Percentiles rank a stretch among this genome's conserved stretches.
Conservation (phyloP, 768 basidiomycete species). For the Tulasnella sp. region DNA sequence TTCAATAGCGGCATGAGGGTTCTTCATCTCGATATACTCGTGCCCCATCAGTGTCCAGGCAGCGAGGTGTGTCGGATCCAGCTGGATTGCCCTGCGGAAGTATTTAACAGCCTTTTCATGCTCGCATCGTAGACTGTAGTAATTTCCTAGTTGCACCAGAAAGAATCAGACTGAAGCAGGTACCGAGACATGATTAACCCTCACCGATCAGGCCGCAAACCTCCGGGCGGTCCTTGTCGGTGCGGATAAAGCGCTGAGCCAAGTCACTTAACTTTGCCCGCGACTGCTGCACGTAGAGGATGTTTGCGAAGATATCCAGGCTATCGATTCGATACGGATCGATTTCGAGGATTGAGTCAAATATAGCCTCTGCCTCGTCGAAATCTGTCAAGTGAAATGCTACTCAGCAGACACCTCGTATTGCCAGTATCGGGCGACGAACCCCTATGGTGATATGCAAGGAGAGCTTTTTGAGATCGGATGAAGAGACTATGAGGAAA, state of each 20-base stretch:
- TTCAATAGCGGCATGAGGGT: slow-evolving; percentile 97
- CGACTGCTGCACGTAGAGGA: slow-evolving; percentile 92
- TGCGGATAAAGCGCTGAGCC: slow-evolving; percentile 82
- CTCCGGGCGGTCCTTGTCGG: slow-evolving; percentile 93
- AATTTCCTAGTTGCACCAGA: slow-evolving; percentile 65
- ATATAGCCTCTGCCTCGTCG: slow-evolving; percentile 75
- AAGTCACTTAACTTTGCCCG: slow-evolving; percentile 81
- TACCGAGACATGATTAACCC: slow-evolving; percentile 33
- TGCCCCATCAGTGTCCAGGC: slow-evolving; percentile 99
- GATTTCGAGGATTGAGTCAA: slow-evolving; percentile 70
- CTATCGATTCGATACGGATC: slow-evolving; percentile 92
- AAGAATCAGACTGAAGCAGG: background rate
- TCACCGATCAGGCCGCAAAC: slow-evolving; percentile 92
- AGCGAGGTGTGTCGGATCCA: slow-evolving; percentile 90
- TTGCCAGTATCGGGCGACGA: slow-evolving; percentile 33
- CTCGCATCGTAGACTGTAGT: slow-evolving; percentile 88
- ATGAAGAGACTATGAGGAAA: slow-evolving; percentile 84
- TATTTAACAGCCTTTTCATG: slow-evolving; percentile 96
- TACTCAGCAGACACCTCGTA: slow-evolving; percentile 2
- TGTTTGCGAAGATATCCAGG: slow-evolving; percentile 94
- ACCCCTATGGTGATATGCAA: slow-evolving; percentile 90
- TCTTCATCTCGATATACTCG: slow-evolving; percentile 98
- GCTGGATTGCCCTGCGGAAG: slow-evolving; percentile 88
- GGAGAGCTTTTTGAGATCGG: slow-evolving; percentile 79
- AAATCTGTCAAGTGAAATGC: slow-evolving; percentile 57